These are phyloP conservation scores for Russula lepida DNA, from an alignment of 768 basidiomycete genomes.

Conservation along the genomic window DNA sequence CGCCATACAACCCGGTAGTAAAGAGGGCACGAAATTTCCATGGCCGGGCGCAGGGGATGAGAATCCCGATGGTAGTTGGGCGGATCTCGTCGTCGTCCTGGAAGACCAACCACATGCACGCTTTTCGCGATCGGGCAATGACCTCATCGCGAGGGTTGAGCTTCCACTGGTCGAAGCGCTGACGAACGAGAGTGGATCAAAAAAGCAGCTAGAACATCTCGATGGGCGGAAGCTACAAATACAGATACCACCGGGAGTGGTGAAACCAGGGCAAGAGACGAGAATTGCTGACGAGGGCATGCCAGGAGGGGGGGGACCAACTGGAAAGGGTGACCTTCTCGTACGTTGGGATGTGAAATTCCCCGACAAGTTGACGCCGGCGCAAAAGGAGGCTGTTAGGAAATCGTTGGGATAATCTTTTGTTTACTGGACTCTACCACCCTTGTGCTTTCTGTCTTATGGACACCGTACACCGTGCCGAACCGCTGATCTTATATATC, in stretches of 20 bases:
- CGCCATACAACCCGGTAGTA: conserved; percentile 82
- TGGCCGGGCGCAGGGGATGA: conserved; percentile 87
- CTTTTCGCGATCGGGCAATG: conserved; percentile 76
- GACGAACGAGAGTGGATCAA: conserved; percentile 42
- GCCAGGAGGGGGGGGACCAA: conserved; percentile 72
- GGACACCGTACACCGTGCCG: too few species aligned
- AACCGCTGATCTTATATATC: too few species aligned
- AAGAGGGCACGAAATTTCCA: conserved; percentile 89
- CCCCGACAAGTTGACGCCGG: conserved; percentile 62
- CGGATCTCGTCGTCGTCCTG: conserved; percentile 94
- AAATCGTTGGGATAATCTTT: conserved; percentile 45
- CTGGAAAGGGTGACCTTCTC: conserved; percentile 76
- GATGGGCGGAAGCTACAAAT: conserved; percentile 77
- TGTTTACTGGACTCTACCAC: background rate
- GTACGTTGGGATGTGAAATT: conserved; percentile 81
- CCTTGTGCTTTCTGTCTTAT: too few species aligned
- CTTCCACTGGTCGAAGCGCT: conserved; percentile 82
- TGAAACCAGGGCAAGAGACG: conserved; percentile 73
- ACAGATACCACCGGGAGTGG: conserved; percentile 51
- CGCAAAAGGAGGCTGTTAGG: conserved; percentile 74
- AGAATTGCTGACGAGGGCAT: conserved; percentile 73
- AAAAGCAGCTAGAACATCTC: conserved; percentile 54
- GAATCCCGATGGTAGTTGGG: conserved; percentile 51
- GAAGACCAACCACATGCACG: conserved; percentile 84
- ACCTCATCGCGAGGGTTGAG: conserved; percentile 52